phyloP scores from a whole-genome alignment of 495 filamentous ascomycete species.

The Geopyxis carbonaria region DNA sequence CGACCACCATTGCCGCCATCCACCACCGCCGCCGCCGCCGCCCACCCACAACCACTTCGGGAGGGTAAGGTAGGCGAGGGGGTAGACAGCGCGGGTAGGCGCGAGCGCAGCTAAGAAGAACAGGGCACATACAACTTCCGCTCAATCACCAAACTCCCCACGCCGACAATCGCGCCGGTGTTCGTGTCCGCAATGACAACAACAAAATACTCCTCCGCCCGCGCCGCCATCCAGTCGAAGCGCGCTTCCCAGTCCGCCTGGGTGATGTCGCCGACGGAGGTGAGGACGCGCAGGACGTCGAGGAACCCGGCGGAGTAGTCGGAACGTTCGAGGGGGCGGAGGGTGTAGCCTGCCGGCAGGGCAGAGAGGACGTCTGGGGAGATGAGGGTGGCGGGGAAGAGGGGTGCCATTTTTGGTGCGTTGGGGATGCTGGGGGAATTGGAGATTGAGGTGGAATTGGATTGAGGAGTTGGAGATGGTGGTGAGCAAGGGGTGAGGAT shows the following conservation, averaged over 20 bases:
- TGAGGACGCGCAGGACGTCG: constrained; percentile 78
- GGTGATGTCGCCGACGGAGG: constrained; percentile 75
- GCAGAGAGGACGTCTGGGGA: constrained; percentile 50
- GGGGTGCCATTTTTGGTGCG: constrained; percentile 4
- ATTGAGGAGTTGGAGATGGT: neutral
- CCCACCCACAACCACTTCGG: too few relatives aligned
- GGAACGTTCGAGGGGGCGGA: constrained; percentile 59
- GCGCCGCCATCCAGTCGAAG: constrained; percentile 66
- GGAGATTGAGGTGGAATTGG: neutral
- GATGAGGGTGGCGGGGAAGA: constrained; percentile 43
- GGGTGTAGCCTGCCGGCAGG: constrained; percentile 63
- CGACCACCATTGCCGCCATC: too few relatives aligned
- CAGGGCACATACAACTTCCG: constrained; percentile 45
- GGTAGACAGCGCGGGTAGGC: too few relatives aligned
- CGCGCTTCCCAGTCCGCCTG: constrained; percentile 57
- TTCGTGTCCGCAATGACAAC: constrained; percentile 61
- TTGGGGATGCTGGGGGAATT: neutral
- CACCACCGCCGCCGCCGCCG: too few relatives aligned
- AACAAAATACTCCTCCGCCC: constrained; percentile 69
- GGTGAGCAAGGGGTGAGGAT: too few relatives aligned
- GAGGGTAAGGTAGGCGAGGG: neutral
- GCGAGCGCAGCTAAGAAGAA: constrained; percentile 3
- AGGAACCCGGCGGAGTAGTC: constrained; percentile 73
- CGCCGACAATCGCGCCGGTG: constrained; percentile 54
- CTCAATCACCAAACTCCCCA: constrained; percentile 72